Base-by-base conservation (phyloP, 1,284 basidiomycete species). In the Leccinum angustisporum region DNA sequence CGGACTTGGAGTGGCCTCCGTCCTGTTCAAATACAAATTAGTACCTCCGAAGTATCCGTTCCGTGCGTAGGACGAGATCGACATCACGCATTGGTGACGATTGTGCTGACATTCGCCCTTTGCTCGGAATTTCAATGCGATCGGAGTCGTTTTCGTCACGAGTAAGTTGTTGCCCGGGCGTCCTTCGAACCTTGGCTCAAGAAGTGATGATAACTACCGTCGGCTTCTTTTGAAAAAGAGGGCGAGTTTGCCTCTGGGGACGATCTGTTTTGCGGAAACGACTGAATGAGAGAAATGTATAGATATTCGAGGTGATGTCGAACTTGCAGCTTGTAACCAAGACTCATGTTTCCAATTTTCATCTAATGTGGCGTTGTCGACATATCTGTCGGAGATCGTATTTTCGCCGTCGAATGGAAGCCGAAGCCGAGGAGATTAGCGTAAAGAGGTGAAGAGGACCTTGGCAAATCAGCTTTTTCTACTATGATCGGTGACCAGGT, bases 1-100 rank as follows among this genome's bases (percentile, higher is more conserved):
- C 27, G 33, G 40, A 40, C 61, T 59, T n/a, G 34, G 34, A 1
- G 18, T 27, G 9, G 16, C n/a, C 13, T 59, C 61, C 38, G 7
- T 61, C 40, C 43, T 38, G 25, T 59, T 16, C 25, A 59, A 63
- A 40, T 59, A 58, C 34, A 63, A 48, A 27, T 18, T 50, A 11
- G 61, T 50, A 16, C 56, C 18, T 38, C 43, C 40, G 4, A 59
- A 59, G 33, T 57, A 58, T 59, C 63, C 11, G 33, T 50, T 33
- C 55, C 55, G 61, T 61, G 34, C 40, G 61, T 61, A 46, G 38
- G 14, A 14, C 58, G 9, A 33, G 11, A 21, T n/a, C 33, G 34
- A 38, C 43, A 46, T 21, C 11, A 21, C 43, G 6, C 36, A 21
- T 46, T 18, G 18, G 43, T 16, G 18, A 46, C 18, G 10, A 33